Evolutionary conservation across 2,329 filamentous ascomycete genomes (phyloP), one percentile per base, ranked within the genome.

Genomic region (Cercospora zeina): DNA sequence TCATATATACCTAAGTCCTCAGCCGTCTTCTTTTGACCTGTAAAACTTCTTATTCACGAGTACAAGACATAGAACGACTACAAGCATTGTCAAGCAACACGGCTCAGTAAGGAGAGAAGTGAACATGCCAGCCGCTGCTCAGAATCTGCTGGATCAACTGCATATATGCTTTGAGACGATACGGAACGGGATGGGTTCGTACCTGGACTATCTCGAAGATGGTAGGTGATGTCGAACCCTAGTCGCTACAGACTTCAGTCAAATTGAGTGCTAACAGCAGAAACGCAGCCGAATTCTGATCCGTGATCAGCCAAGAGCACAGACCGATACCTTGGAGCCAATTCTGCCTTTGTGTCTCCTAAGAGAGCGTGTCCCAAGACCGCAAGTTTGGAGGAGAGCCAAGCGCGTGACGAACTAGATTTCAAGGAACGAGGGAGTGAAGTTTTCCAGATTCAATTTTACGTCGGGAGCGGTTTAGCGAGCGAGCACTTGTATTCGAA

Each of bases 131-230:
- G 54, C 33, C 13, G 27, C 45, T 13, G 54, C 54, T 30, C 54
- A 56, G 37, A 56, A 36, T 56, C 34, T 56, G 54, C 54, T 56
- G 30, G 36, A 39, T 45, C 54, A 45, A 33, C 13, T 56, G 13
- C 54, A 56, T 8, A 10, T 39, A 10, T 56, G 54, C 37, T 31
- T 56, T 8, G 21, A 56, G 21, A 56, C 24, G 34, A 45, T 56
- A 37, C 54, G 54, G 10, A 56, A 33, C 6, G 54, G 54, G n/a
- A 27, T 56, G 10, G 37, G 37, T 0, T 42, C 34, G 2, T 56
- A 56, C 11, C 24, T 56, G 34, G 36, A 56, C 14, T 56, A 56
- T 33, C 54, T 56, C 21, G 54, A 56, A 8, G 54, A 56, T 31
- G 54, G 54, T 56, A 3, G 27, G 54, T 56, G 7, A 53, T 27